These are phyloP conservation scores for Prototheca cutis DNA, from an alignment of 163 green algal species.

Conservation along the genomic window DNA sequence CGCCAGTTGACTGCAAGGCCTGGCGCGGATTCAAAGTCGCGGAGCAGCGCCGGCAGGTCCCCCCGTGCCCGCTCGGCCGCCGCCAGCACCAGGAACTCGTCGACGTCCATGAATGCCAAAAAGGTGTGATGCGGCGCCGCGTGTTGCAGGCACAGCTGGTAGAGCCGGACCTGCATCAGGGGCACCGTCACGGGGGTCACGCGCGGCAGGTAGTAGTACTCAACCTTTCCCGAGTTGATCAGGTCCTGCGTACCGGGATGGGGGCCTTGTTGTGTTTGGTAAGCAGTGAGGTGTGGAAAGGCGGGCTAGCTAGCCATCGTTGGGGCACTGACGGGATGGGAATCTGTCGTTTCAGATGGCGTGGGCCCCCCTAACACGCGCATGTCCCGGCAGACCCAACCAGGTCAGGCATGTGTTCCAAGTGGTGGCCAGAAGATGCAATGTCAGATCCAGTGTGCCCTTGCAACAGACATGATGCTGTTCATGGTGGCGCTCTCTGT, in stretches of 20 bases:
- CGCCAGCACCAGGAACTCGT: constrained; percentile 39
- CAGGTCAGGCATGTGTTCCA: no score
- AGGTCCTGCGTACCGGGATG: constrained; percentile 1
- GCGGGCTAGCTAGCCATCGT: no score
- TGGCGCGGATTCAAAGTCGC: constrained; percentile 22
- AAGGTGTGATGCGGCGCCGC: constrained; percentile 12
- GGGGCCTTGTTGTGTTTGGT: not conserved
- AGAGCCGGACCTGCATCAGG: constrained; percentile 17
- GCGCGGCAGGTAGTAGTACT: constrained; percentile 14
- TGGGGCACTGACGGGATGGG: no score
- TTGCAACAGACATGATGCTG: no score
- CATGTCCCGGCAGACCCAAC: no score
- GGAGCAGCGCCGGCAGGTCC: constrained; percentile 9
- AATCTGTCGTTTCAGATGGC: no score
- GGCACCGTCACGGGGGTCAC: constrained; percentile 14
- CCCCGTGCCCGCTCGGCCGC: not conserved
- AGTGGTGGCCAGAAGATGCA: no score
- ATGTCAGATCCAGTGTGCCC: no score
- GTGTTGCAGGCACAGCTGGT: constrained; percentile 6
- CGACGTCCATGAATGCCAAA: constrained; percentile 41
- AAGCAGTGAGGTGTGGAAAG: not conserved
- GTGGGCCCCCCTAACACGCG: no score
- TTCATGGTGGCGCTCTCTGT: no score
- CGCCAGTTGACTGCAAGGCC: constrained; percentile 39
- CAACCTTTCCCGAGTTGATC: constrained; percentile 5